A percentile compares a stretch with the other conserved stretches of the same genome.
Conservation (phyloP, 75 land plant genomes). For the Pinus albicaulis region DNA sequence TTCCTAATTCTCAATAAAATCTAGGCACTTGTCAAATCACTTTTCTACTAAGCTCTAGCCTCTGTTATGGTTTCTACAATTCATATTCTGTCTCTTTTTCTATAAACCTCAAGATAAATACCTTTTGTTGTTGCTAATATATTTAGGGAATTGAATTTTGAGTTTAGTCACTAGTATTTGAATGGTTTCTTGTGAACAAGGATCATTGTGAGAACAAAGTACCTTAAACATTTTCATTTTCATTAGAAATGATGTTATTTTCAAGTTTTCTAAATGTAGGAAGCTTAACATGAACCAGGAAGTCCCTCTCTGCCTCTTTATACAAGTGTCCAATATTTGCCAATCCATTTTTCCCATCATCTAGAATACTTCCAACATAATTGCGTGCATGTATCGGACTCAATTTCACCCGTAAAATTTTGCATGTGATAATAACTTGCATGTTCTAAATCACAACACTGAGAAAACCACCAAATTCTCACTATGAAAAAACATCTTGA, state of each 20-base stretch:
- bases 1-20: constrained; percentile 32
- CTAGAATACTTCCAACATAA: constrained; percentile 33
- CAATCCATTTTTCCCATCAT: constrained; percentile 16
- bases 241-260: neutral
- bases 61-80: constrained; percentile 64
- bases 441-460: constrained; percentile 89
- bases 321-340: constrained; percentile 81
- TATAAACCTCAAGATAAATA: constrained; percentile 65
- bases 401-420: constrained; percentile 23
- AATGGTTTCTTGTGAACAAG: constrained; percentile 49
- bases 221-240: constrained; percentile 45
- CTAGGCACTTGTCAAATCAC: constrained; percentile 53
- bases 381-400: constrained; percentile 68
- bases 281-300: constrained; percentile 55
- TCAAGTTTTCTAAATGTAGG: constrained; percentile 23
- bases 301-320: constrained; percentile 91
- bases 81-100: constrained; percentile 54
- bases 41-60: constrained; percentile 61
- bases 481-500: constrained; percentile 95
- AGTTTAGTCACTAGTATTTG: constrained; percentile 23
- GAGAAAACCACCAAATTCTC: constrained; percentile 81
- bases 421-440: constrained; percentile 40
- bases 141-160: constrained; percentile 38
- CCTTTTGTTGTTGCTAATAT: neutral
- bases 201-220: constrained; percentile 53